Evolutionary conservation across 2,329 filamentous ascomycete genomes (phyloP).

Genomic region (Allantophomopsis cytisporea): DNA sequence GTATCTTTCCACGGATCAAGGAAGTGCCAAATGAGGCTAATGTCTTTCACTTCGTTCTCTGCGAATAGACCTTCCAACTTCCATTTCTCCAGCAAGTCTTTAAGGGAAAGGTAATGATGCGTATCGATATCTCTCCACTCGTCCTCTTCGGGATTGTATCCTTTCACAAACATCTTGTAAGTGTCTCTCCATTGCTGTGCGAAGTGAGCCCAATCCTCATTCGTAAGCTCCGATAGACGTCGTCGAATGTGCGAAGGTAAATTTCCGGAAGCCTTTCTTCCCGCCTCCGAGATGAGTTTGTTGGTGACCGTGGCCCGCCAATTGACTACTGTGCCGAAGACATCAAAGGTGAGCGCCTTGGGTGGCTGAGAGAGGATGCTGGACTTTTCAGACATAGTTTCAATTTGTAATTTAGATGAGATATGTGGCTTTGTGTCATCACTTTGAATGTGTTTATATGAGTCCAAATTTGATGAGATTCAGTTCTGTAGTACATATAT

Average conservation of each 20-base stretch:
- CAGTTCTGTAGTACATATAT: no score
- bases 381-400: constrained; percentile 5
- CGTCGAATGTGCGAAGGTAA: constrained; percentile 31
- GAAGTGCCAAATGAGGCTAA: constrained; percentile 60
- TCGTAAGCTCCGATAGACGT: constrained; percentile 34
- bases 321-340: constrained; percentile 71
- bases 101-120: constrained; percentile 52
- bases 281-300: constrained; percentile 37
- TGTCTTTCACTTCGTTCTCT: constrained; percentile 45
- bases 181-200: constrained; percentile 57
- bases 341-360: constrained; percentile 57
- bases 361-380: constrained; percentile 10
- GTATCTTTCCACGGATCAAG: constrained; percentile 58
- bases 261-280: constrained; percentile 26
- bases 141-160: constrained; percentile 30
- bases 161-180: constrained; percentile 46
- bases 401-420: no score
- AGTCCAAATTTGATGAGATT: no score
- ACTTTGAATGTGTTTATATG: no score
- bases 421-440: no score
- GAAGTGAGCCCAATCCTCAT: constrained; percentile 47
- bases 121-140: constrained; percentile 59
- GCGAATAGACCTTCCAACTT: constrained; percentile 44
- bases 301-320: constrained; percentile 57
- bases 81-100: constrained; percentile 40